These are phyloP conservation scores for Alternaria brassicicola DNA, from an alignment of 2,329 filamentous ascomycete species.

Conservation along the genomic window DNA sequence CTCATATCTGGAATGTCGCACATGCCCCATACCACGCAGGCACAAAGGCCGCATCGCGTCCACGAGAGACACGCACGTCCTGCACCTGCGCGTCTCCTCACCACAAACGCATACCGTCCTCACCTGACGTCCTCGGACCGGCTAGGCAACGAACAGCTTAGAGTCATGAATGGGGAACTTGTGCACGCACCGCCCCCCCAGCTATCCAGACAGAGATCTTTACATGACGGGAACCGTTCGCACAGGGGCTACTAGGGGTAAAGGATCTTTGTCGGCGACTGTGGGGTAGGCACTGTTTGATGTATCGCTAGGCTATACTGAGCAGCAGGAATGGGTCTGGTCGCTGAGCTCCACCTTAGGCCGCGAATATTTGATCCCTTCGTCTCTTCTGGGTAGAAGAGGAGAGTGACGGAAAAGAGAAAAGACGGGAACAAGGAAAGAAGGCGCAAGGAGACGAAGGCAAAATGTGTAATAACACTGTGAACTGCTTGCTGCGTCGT, in stretches of 20 bases:
- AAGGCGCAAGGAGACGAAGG: background rate
- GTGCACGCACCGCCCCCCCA: constrained; percentile 14
- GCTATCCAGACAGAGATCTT: constrained; percentile 1
- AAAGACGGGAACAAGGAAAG: background rate
- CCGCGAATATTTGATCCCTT: constrained; percentile 45
- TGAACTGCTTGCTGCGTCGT: background rate
- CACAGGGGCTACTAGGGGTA: constrained; percentile 11
- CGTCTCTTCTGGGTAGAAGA: background rate
- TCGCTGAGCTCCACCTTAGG: constrained; percentile 60
- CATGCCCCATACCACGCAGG: background rate
- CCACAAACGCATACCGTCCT: constrained; percentile 13
- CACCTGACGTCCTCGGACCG: constrained; percentile 14
- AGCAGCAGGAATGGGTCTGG: constrained; percentile 59
- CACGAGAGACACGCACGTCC: background rate
- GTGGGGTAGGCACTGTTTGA: constrained; percentile 34
- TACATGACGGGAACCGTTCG: constrained; percentile 6
- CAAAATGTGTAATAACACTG: background rate
- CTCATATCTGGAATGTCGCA: constrained; percentile 5
- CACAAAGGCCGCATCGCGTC: background rate
- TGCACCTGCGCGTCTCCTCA: constrained; percentile 1
- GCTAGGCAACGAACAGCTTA: constrained; percentile 9
- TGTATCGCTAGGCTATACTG: constrained; percentile 61
- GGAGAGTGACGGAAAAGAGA: background rate
- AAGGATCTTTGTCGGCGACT: constrained; percentile 33
- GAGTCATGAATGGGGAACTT: background rate